Evolutionary conservation across 2,329 filamentous ascomycete species (phyloP).

Genomic region (Neonectria punicea): DNA sequence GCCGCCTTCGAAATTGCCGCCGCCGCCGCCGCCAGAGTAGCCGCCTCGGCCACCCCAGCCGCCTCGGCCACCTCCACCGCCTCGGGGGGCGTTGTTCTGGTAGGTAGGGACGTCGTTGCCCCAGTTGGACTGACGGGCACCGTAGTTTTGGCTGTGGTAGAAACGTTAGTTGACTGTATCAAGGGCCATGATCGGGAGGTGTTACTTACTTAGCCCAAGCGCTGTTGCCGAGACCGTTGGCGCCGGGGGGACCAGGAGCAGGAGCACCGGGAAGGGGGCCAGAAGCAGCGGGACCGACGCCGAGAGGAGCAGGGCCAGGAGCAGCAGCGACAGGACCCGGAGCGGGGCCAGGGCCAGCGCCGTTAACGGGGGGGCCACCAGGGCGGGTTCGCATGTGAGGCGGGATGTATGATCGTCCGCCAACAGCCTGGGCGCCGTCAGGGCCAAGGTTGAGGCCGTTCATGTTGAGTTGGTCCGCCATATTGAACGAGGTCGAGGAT

Average conservation of each 20-base stretch:
- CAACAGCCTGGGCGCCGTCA: slow-evolving; percentile 48
- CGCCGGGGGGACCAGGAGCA: slow-evolving; percentile 39
- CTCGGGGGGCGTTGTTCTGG: slow-evolving; percentile 44
- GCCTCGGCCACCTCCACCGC: slow-evolving; percentile 46
- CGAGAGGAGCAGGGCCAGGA: slow-evolving; percentile 23
- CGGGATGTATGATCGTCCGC: slow-evolving; percentile 79
- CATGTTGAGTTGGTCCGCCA: slow-evolving; percentile 90
- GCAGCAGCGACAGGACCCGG: slow-evolving; percentile 38
- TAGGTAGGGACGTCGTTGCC: slow-evolving; percentile 44
- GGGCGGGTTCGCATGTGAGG: slow-evolving; percentile 77
- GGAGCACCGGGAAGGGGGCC: slow-evolving; percentile 27
- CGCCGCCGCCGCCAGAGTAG: slow-evolving; percentile 51
- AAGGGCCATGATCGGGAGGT: not conserved
- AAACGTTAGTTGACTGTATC: slow-evolving; percentile 31
- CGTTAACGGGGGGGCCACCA: slow-evolving; percentile 52
- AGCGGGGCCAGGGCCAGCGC: slow-evolving; percentile 35
- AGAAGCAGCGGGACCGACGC: slow-evolving; percentile 24
- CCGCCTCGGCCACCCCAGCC: slow-evolving; percentile 51
- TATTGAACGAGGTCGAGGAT: slow-evolving; percentile 57
- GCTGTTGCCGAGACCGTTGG: slow-evolving; percentile 68
- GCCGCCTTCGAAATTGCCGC: slow-evolving; percentile 52
- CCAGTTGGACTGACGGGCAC: slow-evolving; percentile 50
- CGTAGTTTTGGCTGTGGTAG: slow-evolving; percentile 43
- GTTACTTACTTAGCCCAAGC: slow-evolving; percentile 70
- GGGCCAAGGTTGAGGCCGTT: slow-evolving; percentile 73